Evolutionary conservation across 192 early-diverging fungal species (phyloP).

Genomic region (Anaeromyces robustus): DNA sequence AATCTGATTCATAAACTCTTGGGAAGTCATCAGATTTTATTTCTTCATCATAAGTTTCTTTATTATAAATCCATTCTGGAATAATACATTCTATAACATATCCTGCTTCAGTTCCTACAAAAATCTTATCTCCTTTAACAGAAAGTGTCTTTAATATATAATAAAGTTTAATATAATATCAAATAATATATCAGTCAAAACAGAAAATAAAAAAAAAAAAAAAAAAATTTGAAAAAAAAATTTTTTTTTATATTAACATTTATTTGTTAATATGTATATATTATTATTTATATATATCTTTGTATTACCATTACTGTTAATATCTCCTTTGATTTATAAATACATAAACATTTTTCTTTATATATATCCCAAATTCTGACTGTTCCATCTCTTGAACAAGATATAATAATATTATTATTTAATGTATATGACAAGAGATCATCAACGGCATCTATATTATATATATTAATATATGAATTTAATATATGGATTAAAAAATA

Average conservation of each 20-base stretch:
- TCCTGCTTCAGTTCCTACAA: slow-evolving; percentile 4
- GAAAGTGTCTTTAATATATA: not conserved
- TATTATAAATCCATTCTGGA: not conserved
- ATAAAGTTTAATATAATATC: too few relatives aligned
- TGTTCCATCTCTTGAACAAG: slow-evolving; percentile 53
- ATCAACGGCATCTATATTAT: slow-evolving; percentile 27
- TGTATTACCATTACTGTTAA: slow-evolving; percentile 25
- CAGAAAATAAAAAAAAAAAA: too few relatives aligned
- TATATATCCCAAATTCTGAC: slow-evolving; percentile 66
- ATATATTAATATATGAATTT: slow-evolving; percentile 2
- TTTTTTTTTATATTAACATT: too few relatives aligned
- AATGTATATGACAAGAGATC: slow-evolving; percentile 60
- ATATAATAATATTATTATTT: slow-evolving; percentile 45
- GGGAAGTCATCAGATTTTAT: slow-evolving; percentile 43
- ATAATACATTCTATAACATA: not conserved
- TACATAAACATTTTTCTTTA: slow-evolving; percentile 34
- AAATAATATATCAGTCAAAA: too few relatives aligned
- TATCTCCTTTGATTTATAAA: slow-evolving; percentile 40
- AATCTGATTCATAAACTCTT: slow-evolving; percentile 33
- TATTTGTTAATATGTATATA: too few relatives aligned
- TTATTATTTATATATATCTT: not conserved
- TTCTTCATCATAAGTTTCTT: not conserved
- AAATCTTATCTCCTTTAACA: not conserved
- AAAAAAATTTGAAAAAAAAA: too few relatives aligned
- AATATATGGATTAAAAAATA: too few relatives aligned